Percentiles rank a stretch among this genome's conserved stretches.
Evolutionary conservation across 345 rosid genomes (phyloP).

Genomic region (Corchorus capsularis): DNA sequence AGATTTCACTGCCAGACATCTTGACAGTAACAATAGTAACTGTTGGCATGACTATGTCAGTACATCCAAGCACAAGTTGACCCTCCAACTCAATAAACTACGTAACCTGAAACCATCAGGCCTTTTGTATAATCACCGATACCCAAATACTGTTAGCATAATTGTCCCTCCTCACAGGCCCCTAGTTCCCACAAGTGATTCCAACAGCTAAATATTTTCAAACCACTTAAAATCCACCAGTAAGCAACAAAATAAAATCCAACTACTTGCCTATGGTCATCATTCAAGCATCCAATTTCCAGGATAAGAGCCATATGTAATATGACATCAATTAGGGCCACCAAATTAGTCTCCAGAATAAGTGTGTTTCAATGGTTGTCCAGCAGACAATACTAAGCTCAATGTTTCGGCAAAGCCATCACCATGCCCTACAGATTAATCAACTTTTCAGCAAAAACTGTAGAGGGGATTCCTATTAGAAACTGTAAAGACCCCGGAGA

Average conservation of each 20-base stretch:
- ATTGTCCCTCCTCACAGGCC: slow-evolving; percentile 14
- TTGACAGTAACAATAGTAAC: slow-evolving; percentile 20
- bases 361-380: slow-evolving; percentile 5
- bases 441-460: slow-evolving; percentile 16
- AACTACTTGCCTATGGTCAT: slow-evolving; percentile 6
- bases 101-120: slow-evolving; percentile 23
- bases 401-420: slow-evolving; percentile 16
- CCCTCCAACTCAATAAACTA: slow-evolving; percentile 23
- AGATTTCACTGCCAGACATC: slow-evolving; percentile 20
- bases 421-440: slow-evolving; percentile 1
- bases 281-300: slow-evolving; percentile 12
- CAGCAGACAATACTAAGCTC: slow-evolving; percentile 4
- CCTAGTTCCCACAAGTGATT: slow-evolving; percentile 19
- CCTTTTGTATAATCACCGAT: slow-evolving; percentile 10
- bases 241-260: slow-evolving; percentile 15
- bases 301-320: neutral
- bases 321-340: slow-evolving; percentile 8
- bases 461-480: slow-evolving; percentile 15
- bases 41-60: slow-evolving; percentile 19
- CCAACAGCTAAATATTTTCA: slow-evolving; percentile 21
- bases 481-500: slow-evolving; percentile 21
- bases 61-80: slow-evolving; percentile 14
- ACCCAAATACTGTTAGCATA: slow-evolving; percentile 16
- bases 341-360: slow-evolving; percentile 4
- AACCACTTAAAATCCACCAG: slow-evolving; percentile 6